Evolutionary conservation across 768 basidiomycete genomes (phyloP).

Genomic region (Sporobolomyces pararoseus): DNA sequence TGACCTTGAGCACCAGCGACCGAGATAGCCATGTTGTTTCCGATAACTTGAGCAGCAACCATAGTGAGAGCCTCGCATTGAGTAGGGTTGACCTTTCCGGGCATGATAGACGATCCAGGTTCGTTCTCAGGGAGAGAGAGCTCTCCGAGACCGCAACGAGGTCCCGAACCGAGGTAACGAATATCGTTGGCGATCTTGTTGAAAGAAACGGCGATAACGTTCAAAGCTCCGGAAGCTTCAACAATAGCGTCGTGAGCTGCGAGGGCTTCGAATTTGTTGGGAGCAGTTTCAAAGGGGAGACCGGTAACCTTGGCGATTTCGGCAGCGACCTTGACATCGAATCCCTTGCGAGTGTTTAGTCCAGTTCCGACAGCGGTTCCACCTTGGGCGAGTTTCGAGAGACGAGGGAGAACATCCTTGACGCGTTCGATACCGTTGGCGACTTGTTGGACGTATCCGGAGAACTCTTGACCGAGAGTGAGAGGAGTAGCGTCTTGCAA

Average conservation of each 20-base stretch:
- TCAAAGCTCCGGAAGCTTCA: constrained; percentile 93
- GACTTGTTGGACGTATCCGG: constrained; percentile 93
- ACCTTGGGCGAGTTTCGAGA: constrained; percentile 89
- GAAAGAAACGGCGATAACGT: constrained; percentile 89
- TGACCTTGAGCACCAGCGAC: constrained; percentile 92
- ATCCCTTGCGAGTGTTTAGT: constrained; percentile 92
- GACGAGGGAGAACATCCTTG: constrained; percentile 72
- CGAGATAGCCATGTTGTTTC: constrained; percentile 89
- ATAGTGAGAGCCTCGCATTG: constrained; percentile 98
- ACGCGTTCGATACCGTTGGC: constrained; percentile 83
- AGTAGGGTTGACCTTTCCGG: constrained; percentile 96
- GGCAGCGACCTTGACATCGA: constrained; percentile 86
- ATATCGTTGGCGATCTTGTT: constrained; percentile 99
- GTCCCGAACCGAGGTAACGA: constrained; percentile 93
- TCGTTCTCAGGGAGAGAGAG: constrained; percentile 94
- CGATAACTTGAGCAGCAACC: constrained; percentile 98
- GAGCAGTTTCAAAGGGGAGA: constrained; percentile 86
- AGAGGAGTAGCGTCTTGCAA: constrained; percentile 95
- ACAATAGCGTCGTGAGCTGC: constrained; percentile 98
- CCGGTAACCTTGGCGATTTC: constrained; percentile 90
- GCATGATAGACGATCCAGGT: constrained; percentile 99
- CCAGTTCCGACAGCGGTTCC: constrained; percentile 99
- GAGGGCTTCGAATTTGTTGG: constrained; percentile 99
- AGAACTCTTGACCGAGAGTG: constrained; percentile 97
- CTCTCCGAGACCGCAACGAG: constrained; percentile 95